These are phyloP conservation scores for Turnera subulata DNA, from an alignment of 345 rosid genomes.

Conservation along the genomic window DNA sequence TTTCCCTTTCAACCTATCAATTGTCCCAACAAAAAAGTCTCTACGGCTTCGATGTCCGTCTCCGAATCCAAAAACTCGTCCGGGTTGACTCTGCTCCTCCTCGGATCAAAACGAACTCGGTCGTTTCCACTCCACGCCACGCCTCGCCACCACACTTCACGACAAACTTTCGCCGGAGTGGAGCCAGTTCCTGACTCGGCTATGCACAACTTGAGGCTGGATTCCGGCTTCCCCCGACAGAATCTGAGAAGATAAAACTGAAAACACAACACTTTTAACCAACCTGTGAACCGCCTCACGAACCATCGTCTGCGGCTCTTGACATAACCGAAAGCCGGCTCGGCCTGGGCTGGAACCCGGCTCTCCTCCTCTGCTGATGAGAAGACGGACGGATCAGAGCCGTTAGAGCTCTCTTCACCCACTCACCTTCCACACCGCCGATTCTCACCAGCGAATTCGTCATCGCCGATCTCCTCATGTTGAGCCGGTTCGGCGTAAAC, in stretches of 20 bases:
- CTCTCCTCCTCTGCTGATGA: constrained; percentile 69
- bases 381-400: constrained; percentile 86
- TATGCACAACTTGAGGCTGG: constrained; percentile 13
- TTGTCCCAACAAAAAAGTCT: constrained; percentile 27
- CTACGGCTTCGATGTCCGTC: constrained; percentile 6
- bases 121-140: not conserved
- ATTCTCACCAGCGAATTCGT: constrained; percentile 80
- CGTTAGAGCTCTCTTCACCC: constrained; percentile 76
- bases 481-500: constrained; percentile 52
- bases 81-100: constrained; percentile 17
- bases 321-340: constrained; percentile 79
- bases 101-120: not conserved
- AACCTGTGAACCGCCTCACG: constrained; percentile 4
- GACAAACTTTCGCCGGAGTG: no score
- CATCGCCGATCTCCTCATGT: constrained; percentile 89
- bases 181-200: constrained; percentile 1
- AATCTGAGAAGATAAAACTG: constrained; percentile 7
- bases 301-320: constrained; percentile 36
- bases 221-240: constrained; percentile 13
- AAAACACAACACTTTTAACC: constrained; percentile 5
- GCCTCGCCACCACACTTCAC: no score
- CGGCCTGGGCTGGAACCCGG: constrained; percentile 55
- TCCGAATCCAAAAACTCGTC: constrained; percentile 26
- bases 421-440: constrained; percentile 95
- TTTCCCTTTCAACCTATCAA: constrained; percentile 17